Base-by-base conservation (phyloP, 495 filamentous ascomycete species). In the Monascus purpureus region DNA sequence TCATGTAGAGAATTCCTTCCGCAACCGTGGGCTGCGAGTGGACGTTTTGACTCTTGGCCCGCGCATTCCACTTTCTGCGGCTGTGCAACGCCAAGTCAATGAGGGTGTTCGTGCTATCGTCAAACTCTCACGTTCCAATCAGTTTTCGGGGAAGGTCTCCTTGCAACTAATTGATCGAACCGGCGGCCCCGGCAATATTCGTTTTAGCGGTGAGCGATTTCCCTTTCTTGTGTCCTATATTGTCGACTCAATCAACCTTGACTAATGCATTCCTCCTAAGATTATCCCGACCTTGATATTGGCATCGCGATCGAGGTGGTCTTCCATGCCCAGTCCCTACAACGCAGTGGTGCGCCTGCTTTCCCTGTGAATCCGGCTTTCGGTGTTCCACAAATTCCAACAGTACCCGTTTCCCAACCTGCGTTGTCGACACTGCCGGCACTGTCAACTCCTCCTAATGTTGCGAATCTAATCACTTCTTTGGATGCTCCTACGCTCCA, bases 101-200 rank as follows among this genome's bases (percentile, higher is more conserved):
- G 88, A 95, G 54, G 87, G 90, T 13, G 90, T 97, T 9, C 73
- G 77, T 27, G 90, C 80, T 14, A 78, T 95, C 13, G 73, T 79
- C 11, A 76, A 81, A 35, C 70, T 97, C 11, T 75, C 77, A 23
- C 60, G 67, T 5, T 54, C 60, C 26, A 70, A 80, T 17, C 80
- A 93, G 41, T 59, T 63, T 18, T 70, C 65, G 1, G 73, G 76
- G 29, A 80, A 74, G 40, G 77, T 95, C 32, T 67, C 77, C 2
- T 54, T 96, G 16, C 81, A 85, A 45, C 68, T 93, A 13, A 95
- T 95, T 45, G 80, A 87, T 55, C 77, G 88, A 12, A 77, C 73
- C 25, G 65, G 57, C 8, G 82, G 78, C 16, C 61, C 58, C 24
- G 70, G 72, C 37, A 84, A 76, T 37, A 72, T 88, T 36, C 72